Conservation (phyloP, 148 eudicot genomes). For the Spergularia marina region DNA sequence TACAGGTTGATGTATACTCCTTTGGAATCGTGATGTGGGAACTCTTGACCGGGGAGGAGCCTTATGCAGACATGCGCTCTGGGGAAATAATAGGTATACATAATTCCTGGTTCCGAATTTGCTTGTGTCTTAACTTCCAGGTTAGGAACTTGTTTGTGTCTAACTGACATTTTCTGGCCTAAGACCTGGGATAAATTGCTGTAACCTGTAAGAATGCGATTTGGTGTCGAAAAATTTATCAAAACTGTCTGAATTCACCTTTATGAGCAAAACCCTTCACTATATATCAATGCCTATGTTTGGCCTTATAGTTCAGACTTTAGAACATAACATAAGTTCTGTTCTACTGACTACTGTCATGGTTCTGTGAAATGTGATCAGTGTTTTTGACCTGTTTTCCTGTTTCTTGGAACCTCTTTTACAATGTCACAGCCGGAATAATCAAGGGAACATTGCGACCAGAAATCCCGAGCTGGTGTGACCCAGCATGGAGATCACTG, state of each 20-base stretch:
- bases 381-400: neutral
- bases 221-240: too few species aligned
- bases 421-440: slow-evolving; percentile 32
- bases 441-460: slow-evolving; percentile 39
- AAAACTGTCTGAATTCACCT: too few species aligned
- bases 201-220: too few species aligned
- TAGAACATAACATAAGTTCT: too few species aligned
- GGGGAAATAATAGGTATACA: slow-evolving; percentile 43
- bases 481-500: slow-evolving; percentile 45
- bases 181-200: too few species aligned
- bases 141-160: too few species aligned
- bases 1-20: slow-evolving; percentile 49
- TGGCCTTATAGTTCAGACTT: too few species aligned
- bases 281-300: too few species aligned
- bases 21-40: slow-evolving; percentile 58
- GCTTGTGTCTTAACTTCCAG: neutral
- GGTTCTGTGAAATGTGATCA: neutral
- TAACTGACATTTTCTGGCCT: too few species aligned
- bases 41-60: slow-evolving; percentile 49
- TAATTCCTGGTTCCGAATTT: neutral
- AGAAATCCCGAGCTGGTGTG: slow-evolving; percentile 42
- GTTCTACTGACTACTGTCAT: too few species aligned
- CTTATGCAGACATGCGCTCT: slow-evolving; percentile 36
- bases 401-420: neutral
- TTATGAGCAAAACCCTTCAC: too few species aligned